A percentile compares a stretch with the other conserved stretches of the same genome.
phyloP scores from a whole-genome alignment of 805 yeast genomes.

The Sugiyamaella marilandica region DNA sequence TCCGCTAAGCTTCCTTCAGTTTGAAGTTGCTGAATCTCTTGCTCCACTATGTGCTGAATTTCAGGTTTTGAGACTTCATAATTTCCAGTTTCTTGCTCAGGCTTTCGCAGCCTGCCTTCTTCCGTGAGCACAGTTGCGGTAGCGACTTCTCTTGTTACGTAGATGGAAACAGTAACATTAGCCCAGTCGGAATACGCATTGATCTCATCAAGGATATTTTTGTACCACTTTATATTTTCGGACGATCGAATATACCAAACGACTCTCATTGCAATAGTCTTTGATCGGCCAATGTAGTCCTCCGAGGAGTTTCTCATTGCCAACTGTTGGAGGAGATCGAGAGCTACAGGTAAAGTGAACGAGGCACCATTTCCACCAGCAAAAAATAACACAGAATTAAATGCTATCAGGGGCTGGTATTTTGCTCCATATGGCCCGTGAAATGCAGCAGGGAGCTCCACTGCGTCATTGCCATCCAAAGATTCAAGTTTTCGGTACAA shows the following conservation, averaged over 20 bases:
- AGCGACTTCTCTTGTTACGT: slow-evolving; percentile 30
- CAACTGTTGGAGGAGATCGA: slow-evolving; percentile 35
- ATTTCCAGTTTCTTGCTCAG: not conserved
- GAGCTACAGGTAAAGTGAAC: slow-evolving; percentile 42
- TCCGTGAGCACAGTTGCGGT: slow-evolving; percentile 23
- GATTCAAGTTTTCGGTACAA: slow-evolving; percentile 31
- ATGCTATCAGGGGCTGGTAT: slow-evolving; percentile 40
- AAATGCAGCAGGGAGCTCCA: slow-evolving; percentile 33
- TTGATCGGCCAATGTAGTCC: slow-evolving; percentile 37
- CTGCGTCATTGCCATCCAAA: slow-evolving; percentile 19
- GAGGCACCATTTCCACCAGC: slow-evolving; percentile 46
- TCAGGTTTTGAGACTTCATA: not conserved
- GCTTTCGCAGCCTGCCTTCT: not conserved
- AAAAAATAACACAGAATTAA: slow-evolving; percentile 39
- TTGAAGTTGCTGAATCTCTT: slow-evolving; percentile 13
- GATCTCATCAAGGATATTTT: too few relatives aligned
- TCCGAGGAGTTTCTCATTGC: slow-evolving; percentile 9
- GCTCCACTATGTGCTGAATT: slow-evolving; percentile 4
- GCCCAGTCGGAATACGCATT: slow-evolving; percentile 27
- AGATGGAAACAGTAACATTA: slow-evolving; percentile 20
- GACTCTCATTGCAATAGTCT: slow-evolving; percentile 28
- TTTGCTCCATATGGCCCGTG: slow-evolving; percentile 45
- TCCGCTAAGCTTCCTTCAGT: slow-evolving; percentile 23
- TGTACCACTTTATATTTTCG: slow-evolving; percentile 36
- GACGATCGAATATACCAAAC: slow-evolving; percentile 34